phyloP scores from a whole-genome alignment of 2,329 filamentous ascomycete species.

The Penicillium sp. region DNA sequence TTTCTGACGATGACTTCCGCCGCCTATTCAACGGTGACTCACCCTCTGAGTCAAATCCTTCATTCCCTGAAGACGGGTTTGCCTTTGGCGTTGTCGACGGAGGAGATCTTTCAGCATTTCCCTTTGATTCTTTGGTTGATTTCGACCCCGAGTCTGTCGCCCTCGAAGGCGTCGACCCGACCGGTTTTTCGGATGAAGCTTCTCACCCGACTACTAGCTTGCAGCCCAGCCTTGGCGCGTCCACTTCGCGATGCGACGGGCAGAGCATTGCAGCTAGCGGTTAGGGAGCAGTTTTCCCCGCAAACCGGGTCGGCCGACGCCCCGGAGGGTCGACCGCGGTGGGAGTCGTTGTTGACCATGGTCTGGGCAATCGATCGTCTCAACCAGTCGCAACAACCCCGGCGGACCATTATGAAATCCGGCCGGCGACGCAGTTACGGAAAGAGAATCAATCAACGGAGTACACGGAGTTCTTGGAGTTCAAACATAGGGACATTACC shows the following conservation, averaged over 20 bases:
- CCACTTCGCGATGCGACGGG: slow-evolving; percentile 55
- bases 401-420: slow-evolving; percentile 29
- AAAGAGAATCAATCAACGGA: slow-evolving; percentile 30
- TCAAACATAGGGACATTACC: slow-evolving; percentile 30
- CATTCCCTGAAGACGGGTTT: slow-evolving; percentile 74
- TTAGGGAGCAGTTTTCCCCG: slow-evolving; percentile 43
- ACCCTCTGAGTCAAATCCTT: slow-evolving; percentile 70
- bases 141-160: slow-evolving; percentile 52
- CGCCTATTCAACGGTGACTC: slow-evolving; percentile 61
- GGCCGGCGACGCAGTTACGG: slow-evolving; percentile 37
- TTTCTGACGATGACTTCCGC: slow-evolving; percentile 68
- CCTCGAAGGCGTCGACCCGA: slow-evolving; percentile 45
- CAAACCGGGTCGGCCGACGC: slow-evolving; percentile 35
- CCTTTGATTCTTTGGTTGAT: slow-evolving; percentile 57
- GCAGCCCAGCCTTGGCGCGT: slow-evolving; percentile 56
- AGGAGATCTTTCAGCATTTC: slow-evolving; percentile 51
- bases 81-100: slow-evolving; percentile 65
- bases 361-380: slow-evolving; percentile 48
- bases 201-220: slow-evolving; percentile 51
- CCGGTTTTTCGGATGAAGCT: slow-evolving; percentile 51
- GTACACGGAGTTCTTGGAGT: slow-evolving; percentile 44
- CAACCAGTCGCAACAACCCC: slow-evolving; percentile 35
- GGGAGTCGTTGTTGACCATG: slow-evolving; percentile 49
- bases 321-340: slow-evolving; percentile 34
- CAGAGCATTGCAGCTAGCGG: slow-evolving; percentile 53